These are phyloP conservation scores for Carpinus fangiana DNA, from an alignment of 306 rosid species.

Conservation along the genomic window DNA sequence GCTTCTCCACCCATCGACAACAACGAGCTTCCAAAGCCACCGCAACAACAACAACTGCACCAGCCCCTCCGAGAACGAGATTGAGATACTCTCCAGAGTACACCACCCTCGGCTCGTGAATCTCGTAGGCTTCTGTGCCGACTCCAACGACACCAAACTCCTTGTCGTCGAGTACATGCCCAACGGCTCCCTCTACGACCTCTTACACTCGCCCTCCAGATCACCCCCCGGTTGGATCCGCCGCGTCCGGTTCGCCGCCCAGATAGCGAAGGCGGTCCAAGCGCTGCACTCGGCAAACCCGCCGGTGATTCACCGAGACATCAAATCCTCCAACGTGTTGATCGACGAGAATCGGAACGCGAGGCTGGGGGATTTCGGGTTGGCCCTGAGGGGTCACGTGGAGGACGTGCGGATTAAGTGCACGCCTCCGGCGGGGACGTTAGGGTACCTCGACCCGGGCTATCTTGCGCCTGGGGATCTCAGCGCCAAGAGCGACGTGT, in stretches of 20 bases:
- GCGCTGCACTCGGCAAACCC: conserved; percentile 65
- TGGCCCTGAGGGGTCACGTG: conserved; percentile 82
- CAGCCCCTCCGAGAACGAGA: conserved; percentile 76
- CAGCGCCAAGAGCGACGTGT: conserved; percentile 82
- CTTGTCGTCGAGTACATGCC: conserved; percentile 88
- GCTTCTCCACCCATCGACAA: conserved; percentile 19
- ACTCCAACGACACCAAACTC: conserved; percentile 39
- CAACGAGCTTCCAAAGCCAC: conserved; percentile 21
- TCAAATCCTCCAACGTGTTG: conserved; percentile 77
- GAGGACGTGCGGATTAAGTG: conserved; percentile 80
- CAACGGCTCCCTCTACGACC: conserved; percentile 80
- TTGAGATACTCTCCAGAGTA: conserved; percentile 79
- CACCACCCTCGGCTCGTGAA: conserved; percentile 65
- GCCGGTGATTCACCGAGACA: conserved; percentile 88
- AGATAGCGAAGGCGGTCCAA: conserved; percentile 71
- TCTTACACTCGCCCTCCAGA: conserved; percentile 40
- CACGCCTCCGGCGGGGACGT: conserved; percentile 93
- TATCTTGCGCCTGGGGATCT: conserved; percentile 89
- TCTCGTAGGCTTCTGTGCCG: conserved; percentile 66
- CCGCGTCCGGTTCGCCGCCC: conserved; percentile 51
- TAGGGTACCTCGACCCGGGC: conserved; percentile 87
- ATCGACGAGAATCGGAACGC: conserved; percentile 62
- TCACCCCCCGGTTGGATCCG: conserved; percentile 76
- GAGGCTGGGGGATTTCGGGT: conserved; percentile 79
- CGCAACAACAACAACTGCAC: conserved; percentile 27